Percentiles rank a stretch among this genome's conserved stretches.
These are phyloP conservation scores for Ophiostoma triangulosporum DNA, from an alignment of 2,329 filamentous ascomycete species.

Conservation along the genomic window DNA sequence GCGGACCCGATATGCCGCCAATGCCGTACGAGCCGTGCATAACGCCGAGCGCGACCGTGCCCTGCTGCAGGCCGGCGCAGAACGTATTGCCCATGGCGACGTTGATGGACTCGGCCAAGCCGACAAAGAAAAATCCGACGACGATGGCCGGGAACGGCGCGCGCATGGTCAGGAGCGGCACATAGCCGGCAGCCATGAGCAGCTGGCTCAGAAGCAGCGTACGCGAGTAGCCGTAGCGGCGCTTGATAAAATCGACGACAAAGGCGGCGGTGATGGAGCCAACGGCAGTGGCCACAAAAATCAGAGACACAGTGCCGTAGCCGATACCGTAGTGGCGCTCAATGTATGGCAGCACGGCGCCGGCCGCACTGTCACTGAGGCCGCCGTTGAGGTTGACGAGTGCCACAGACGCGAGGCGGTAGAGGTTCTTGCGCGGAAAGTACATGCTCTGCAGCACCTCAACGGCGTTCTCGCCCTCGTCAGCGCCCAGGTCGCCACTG, in stretches of 20 bases:
- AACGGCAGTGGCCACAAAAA: constrained; percentile 65
- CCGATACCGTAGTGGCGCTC: constrained; percentile 61
- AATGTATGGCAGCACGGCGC: constrained; percentile 70
- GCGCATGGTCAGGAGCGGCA: constrained; percentile 49
- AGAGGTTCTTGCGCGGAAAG: constrained; percentile 55
- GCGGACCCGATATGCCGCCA: constrained; percentile 52
- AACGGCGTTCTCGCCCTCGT: constrained; percentile 22
- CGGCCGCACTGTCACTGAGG: constrained; percentile 61
- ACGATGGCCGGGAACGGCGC: constrained; percentile 58
- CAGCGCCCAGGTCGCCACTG: constrained; percentile 1
- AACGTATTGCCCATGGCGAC: constrained; percentile 45
- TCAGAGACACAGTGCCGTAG: constrained; percentile 66
- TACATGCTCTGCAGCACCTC: constrained; percentile 43
- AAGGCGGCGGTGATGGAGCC: constrained; percentile 65
- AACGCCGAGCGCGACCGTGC: constrained; percentile 42
- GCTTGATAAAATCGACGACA: constrained; percentile 49
- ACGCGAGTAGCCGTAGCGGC: constrained; percentile 50
- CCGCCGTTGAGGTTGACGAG: constrained; percentile 56
- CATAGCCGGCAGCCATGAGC: constrained; percentile 46
- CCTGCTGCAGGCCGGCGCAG: constrained; percentile 24
- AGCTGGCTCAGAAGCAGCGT: constrained; percentile 45
- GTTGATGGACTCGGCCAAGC: constrained; percentile 42
- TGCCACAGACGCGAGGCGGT: constrained; percentile 50
- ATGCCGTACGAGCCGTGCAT: constrained; percentile 57
- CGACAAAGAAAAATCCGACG: constrained; percentile 54